Evolutionary conservation across 306 rosid species (phyloP).

Genomic region (Lithocarpus polystachyus): DNA sequence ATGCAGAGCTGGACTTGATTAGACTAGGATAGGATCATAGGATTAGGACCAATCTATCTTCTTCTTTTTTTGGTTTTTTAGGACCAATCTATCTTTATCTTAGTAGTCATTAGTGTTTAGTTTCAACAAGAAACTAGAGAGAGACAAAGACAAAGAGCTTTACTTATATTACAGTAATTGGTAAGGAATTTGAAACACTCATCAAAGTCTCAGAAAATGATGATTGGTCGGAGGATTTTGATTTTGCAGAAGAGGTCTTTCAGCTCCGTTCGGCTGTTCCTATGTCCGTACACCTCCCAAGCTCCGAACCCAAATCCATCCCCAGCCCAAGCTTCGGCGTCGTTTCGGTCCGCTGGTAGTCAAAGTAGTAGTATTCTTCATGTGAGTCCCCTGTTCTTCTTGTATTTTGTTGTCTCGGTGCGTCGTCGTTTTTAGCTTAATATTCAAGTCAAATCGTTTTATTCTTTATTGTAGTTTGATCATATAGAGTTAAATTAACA

Average conservation of each 20-base stretch:
- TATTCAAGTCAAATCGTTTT: background rate
- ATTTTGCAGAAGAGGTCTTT: constrained; percentile 28
- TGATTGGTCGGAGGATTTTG: constrained; percentile 40
- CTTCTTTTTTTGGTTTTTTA: background rate
- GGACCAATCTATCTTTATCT: background rate
- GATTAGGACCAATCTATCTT: no score
- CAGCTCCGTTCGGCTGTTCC: constrained; percentile 25
- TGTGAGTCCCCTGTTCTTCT: constrained; percentile 30
- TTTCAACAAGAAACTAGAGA: no score
- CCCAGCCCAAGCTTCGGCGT: constrained; percentile 1
- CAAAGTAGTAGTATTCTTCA: background rate
- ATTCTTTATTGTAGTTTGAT: background rate
- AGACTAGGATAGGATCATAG: background rate
- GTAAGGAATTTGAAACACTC: no score
- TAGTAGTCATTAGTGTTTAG: no score
- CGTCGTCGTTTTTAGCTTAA: background rate
- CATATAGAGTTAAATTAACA: no score
- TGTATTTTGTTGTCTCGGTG: background rate
- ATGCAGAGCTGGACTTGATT: background rate
- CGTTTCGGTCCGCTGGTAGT: constrained; percentile 20
- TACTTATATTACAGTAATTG: no score
- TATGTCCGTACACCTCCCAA: background rate
- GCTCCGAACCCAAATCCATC: background rate
- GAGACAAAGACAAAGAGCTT: no score
- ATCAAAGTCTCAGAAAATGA: background rate